Evolutionary conservation across 805 yeast species (phyloP).

Genomic region (Scheffersomyces coipomensis): DNA sequence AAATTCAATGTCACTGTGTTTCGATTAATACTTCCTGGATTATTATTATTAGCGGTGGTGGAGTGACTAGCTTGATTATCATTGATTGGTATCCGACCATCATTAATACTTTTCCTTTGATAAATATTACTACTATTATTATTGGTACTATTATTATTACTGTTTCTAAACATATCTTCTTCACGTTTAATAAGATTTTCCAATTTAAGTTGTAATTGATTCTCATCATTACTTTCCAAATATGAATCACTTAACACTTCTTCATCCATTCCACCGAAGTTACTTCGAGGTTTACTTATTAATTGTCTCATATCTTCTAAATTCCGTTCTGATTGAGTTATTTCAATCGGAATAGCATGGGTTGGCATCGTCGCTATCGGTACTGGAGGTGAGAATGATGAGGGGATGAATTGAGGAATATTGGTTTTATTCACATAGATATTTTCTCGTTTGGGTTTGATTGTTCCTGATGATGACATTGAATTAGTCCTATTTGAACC

Average conservation of each 20-base stretch:
- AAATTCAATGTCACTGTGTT: too few relatives aligned
- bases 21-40: too few relatives aligned
- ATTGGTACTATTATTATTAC: too few relatives aligned
- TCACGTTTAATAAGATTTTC: background rate
- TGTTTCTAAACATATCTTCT: background rate
- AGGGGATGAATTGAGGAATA: constrained; percentile 16
- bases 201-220: background rate
- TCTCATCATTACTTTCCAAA: background rate
- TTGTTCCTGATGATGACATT: background rate
- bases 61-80: background rate
- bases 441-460: constrained; percentile 7
- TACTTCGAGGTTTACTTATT: background rate
- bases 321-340: background rate
- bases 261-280: background rate
- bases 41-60: background rate
- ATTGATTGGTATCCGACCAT: background rate
- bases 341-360: background rate
- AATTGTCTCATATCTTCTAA: constrained; percentile 1
- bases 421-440: constrained; percentile 13
- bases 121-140: too few relatives aligned
- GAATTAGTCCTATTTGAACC: constrained; percentile 7
- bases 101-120: too few relatives aligned
- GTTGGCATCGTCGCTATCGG: background rate
- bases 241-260: background rate
- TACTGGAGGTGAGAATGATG: background rate